Evolutionary conservation across 2,329 filamentous ascomycete species (phyloP).

Genomic region (Dothideomycetes sp.): DNA sequence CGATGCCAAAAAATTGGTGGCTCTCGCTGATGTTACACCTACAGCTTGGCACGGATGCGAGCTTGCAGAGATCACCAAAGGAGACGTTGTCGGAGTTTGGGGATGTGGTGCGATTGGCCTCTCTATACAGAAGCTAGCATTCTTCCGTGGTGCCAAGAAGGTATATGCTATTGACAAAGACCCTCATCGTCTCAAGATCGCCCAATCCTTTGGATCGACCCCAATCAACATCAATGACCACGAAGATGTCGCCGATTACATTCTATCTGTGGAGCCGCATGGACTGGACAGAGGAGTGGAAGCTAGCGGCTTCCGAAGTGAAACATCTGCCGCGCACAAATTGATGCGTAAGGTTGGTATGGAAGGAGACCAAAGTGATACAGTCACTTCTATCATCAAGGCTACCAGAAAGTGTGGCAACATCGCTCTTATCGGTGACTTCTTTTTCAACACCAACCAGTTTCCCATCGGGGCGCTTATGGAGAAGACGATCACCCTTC

Average conservation of each 20-base stretch:
- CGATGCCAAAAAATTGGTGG: slow-evolving; percentile 32
- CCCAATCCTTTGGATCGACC: slow-evolving; percentile 19
- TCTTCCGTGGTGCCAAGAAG: slow-evolving; percentile 69
- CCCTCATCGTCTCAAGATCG: slow-evolving; percentile 17
- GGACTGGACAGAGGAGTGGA: slow-evolving; percentile 7
- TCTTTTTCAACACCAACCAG: slow-evolving; percentile 10
- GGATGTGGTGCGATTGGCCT: slow-evolving; percentile 57
- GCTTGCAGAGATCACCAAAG: slow-evolving; percentile 32
- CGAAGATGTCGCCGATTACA: slow-evolving; percentile 10
- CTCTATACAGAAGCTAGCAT: slow-evolving; percentile 75
- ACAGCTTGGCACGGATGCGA: slow-evolving; percentile 27
- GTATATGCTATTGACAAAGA: slow-evolving; percentile 37
- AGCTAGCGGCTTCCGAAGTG: slow-evolving; percentile 8
- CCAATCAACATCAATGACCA: no score
- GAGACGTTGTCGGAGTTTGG: slow-evolving; percentile 36
- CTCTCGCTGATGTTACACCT: slow-evolving; percentile 34
- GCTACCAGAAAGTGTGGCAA: slow-evolving; percentile 10
- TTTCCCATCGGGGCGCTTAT: slow-evolving; percentile 9
- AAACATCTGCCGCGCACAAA: not conserved
- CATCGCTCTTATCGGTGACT: slow-evolving; percentile 9
- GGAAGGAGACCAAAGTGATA: slow-evolving; percentile 7
- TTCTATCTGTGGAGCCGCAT: slow-evolving; percentile 6
- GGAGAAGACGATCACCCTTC: slow-evolving; percentile 10
- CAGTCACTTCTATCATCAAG: slow-evolving; percentile 5
- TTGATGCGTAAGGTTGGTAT: slow-evolving; percentile 5